These are phyloP conservation scores for Vanilla planifolia DNA, from an alignment of 106 monocot genomes.

Conservation along the genomic window DNA sequence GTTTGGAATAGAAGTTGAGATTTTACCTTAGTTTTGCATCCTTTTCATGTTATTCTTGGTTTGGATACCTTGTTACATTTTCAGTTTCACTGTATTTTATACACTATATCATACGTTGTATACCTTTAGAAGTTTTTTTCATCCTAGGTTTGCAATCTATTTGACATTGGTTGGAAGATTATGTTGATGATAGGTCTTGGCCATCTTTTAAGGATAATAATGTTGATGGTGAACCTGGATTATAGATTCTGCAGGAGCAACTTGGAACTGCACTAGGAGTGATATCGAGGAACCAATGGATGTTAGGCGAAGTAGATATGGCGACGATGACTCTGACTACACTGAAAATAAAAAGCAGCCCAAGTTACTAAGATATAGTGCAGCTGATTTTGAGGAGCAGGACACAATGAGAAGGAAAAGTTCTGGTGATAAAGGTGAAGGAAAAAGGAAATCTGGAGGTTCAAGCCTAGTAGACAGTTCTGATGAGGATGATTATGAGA, in stretches of 20 bases:
- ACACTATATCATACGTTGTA: too few relatives aligned
- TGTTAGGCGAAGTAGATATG: conserved; percentile 23
- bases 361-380: conserved; percentile 43
- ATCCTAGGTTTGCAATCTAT: too few relatives aligned
- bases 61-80: too few relatives aligned
- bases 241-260: conserved; percentile 42
- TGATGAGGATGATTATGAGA: conserved; percentile 56
- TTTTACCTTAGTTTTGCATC: too few relatives aligned
- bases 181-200: too few relatives aligned
- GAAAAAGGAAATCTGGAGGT: conserved; percentile 23
- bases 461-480: conserved; percentile 26
- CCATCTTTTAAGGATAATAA: background rate
- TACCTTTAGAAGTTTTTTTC: too few relatives aligned
- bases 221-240: background rate
- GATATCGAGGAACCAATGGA: conserved; percentile 28
- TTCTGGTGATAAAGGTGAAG: conserved; percentile 28
- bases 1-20: too few relatives aligned
- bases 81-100: too few relatives aligned
- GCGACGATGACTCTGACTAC: conserved; percentile 46
- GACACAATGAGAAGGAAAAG: conserved; percentile 28
- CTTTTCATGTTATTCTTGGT: too few relatives aligned
- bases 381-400: conserved; percentile 31
- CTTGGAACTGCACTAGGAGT: conserved; percentile 37
- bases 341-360: conserved; percentile 48
- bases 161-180: too few relatives aligned